These are phyloP conservation scores for Kernera saxatilis DNA, from an alignment of 345 rosid species.

Conservation along the genomic window DNA sequence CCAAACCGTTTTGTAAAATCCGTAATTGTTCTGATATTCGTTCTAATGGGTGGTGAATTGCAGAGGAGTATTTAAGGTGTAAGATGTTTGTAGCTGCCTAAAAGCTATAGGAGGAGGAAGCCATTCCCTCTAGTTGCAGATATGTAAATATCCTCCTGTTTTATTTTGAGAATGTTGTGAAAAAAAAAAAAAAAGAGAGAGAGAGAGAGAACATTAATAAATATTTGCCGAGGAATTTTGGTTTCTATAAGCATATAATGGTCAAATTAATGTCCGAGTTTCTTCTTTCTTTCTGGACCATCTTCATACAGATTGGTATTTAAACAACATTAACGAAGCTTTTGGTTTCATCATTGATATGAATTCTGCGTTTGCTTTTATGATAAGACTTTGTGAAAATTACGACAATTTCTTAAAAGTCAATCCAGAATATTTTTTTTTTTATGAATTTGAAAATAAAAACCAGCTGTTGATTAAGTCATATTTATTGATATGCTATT, in stretches of 20 bases:
- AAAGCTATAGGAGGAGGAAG: conserved; percentile 8
- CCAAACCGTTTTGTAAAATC: background rate
- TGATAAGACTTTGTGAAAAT: no score
- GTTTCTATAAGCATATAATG: background rate
- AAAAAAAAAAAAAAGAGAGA: background rate
- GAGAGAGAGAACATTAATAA: background rate
- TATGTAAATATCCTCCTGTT: conserved; percentile 22
- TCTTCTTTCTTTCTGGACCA: background rate
- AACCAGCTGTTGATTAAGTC: no score
- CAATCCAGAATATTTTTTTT: no score
- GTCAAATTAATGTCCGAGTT: background rate
- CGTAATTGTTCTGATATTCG: background rate
- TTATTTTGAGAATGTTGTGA: conserved; percentile 9
- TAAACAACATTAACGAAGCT: background rate
- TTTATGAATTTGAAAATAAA: no score
- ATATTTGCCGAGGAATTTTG: conserved; percentile 10
- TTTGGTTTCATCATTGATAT: background rate
- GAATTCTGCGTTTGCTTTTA: no score
- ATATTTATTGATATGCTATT: no score
- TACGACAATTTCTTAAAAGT: no score
- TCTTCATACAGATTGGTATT: background rate
- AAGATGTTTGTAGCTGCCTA: conserved; percentile 16
- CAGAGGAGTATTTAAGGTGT: conserved; percentile 14
- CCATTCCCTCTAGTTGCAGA: conserved; percentile 20
- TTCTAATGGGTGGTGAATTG: conserved; percentile 3